Conservation (phyloP, 2,329 filamentous ascomycete genomes). For the Chalaropsis ovoidea region DNA sequence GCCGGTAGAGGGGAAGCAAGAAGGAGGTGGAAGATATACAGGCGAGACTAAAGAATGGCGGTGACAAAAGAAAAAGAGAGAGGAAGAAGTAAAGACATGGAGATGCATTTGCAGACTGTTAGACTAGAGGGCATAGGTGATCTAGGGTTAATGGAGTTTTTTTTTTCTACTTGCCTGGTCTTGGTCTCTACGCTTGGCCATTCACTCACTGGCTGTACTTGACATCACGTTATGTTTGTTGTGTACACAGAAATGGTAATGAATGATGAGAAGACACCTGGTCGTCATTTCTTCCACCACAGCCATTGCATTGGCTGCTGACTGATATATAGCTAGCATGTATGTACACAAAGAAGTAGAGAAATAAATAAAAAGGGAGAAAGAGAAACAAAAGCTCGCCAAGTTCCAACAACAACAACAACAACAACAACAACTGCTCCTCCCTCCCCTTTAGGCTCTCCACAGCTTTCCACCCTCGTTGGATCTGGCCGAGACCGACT, state of each 20-base stretch:
- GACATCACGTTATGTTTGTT: neutral
- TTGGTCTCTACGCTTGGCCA: neutral
- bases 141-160: neutral
- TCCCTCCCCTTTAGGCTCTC: neutral
- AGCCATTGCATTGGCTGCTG: neutral
- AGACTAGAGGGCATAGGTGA: neutral
- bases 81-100: neutral
- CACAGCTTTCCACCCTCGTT: constrained; percentile 26
- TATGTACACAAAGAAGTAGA: neutral
- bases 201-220: neutral
- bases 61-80: neutral
- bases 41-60: neutral
- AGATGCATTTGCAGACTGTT: neutral
- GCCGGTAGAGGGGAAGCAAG: constrained; percentile 13
- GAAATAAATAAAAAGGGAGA: neutral
- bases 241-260: neutral
- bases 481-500: constrained; percentile 21
- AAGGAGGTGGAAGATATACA: neutral
- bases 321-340: neutral
- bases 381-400: neutral
- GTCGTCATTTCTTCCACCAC: neutral
- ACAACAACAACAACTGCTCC: neutral
- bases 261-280: neutral
- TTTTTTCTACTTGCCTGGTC: neutral
- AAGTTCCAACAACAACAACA: neutral